Base-by-base conservation (phyloP, 352 stramenopile species). In the Globisporangium irregulare region DNA sequence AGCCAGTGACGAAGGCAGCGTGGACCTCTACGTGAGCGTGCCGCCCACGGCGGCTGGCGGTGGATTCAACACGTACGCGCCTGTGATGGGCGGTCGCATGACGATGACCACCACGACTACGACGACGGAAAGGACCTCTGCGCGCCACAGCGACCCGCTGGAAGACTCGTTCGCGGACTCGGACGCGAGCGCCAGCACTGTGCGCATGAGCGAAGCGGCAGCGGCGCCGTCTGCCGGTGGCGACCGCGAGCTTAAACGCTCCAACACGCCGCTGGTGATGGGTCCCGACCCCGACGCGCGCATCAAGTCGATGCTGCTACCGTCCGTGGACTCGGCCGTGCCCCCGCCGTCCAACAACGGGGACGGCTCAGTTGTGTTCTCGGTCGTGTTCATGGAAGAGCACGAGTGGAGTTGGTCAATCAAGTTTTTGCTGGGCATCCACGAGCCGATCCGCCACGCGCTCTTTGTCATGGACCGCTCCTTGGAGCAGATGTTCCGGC, bases 401-500 rank as follows among this genome's bases (percentile, higher is more conserved):
- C 65, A 66, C 12, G 80, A 91, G 18, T 87, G 80, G 73, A 88
- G 67, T 32, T 94, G 87, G 87, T 84, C 80, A 53, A 78, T 71
- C 24, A 86, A 81, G 72, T 92, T 94, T 50, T 61, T 94, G 6
- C 68, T 94, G 9, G 76, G 83, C 7, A 67, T 94, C 24, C 87
- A 94, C 48, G 87, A 94, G 36, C 87, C 87, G 4, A 80, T 94
- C 66, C 85, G 87, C 8, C 87, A 94, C 57, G 85, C 87, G 24
- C 78, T 94, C 1, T 93, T 89, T 66, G 87, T 94, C 54, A 92
- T 92, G 71, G 85, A 94, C 68, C 79, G 82, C 20, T 94, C 92
- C 54, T 63, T 94, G n/a, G 79, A 90, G 29, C 83, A 87, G 55
- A 81, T 69, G 10, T 79, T 89, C 36, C 71, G 72, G 54, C 58